phyloP scores from a whole-genome alignment of 78 protist species.

The Salpingoeca rosetta region DNA sequence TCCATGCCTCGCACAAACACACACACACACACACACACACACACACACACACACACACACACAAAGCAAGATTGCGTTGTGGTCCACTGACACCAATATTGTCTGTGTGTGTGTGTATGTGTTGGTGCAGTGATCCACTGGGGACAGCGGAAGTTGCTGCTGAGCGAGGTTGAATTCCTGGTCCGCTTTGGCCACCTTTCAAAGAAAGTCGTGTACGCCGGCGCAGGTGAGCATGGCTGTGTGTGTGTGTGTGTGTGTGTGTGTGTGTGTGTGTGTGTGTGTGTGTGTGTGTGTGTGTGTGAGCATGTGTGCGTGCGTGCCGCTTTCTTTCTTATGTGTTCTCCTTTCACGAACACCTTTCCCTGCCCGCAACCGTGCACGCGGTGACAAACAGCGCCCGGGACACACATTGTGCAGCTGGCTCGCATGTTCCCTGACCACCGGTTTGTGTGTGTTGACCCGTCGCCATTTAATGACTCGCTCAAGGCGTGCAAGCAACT shows the following conservation, averaged over 20 bases:
- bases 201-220: background rate
- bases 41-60: no score
- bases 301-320: background rate
- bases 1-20: background rate
- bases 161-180: slow-evolving; percentile 40
- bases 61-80: background rate
- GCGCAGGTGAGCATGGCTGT: background rate
- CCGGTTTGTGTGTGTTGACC: slow-evolving; percentile 22
- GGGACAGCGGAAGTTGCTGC: slow-evolving; percentile 45
- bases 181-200: background rate
- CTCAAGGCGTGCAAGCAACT: background rate
- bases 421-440: background rate
- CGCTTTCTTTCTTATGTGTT: no score
- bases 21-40: no score
- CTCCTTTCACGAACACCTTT: background rate
- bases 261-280: background rate
- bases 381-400: slow-evolving; percentile 4
- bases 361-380: background rate
- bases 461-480: slow-evolving; percentile 3
- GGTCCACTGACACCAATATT: background rate
- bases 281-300: background rate
- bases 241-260: background rate
- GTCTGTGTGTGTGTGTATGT: background rate
- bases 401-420: background rate
- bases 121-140: slow-evolving; percentile 21